Evolutionary conservation across 1,139 yeast species (phyloP).

Genomic region (Geotrichum reessii): DNA sequence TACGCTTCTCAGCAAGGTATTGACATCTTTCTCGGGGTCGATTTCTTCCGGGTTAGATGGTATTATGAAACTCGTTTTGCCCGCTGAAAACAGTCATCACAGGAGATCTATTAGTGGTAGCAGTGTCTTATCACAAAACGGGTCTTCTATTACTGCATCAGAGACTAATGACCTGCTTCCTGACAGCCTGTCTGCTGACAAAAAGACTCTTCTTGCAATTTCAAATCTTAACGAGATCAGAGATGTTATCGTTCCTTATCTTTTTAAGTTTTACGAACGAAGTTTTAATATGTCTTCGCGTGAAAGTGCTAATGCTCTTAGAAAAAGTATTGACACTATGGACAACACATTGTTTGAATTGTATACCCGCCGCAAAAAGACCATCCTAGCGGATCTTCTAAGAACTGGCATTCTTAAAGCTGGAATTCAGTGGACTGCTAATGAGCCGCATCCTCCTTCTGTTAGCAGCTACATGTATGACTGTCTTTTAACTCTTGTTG

Average conservation of each 20-base stretch:
- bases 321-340: conserved; percentile 43
- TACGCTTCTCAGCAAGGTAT: conserved; percentile 41
- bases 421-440: conserved; percentile 44
- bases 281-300: conserved; percentile 43
- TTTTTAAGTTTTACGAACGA: conserved; percentile 45
- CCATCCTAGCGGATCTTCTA: conserved; percentile 44
- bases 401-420: conserved; percentile 42
- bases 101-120: conserved; percentile 14
- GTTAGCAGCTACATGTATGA: conserved; percentile 46
- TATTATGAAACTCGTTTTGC: conserved; percentile 17
- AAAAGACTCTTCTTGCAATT: conserved; percentile 40
- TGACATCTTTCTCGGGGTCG: conserved; percentile 38
- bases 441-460: conserved; percentile 33
- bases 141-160: conserved; percentile 15
- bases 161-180: conserved; percentile 28
- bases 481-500: conserved; percentile 46
- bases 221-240: conserved; percentile 50
- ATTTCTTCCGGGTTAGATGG: conserved; percentile 33
- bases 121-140: conserved; percentile 11
- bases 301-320: conserved; percentile 41
- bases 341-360: conserved; percentile 50
- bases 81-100: conserved; percentile 11
- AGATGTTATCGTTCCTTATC: conserved; percentile 42
- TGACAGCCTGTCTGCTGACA: conserved; percentile 35
- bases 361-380: conserved; percentile 47